Base-by-base conservation (phyloP, 2,329 filamentous ascomycete species). In the Dactylellina cionopaga region DNA sequence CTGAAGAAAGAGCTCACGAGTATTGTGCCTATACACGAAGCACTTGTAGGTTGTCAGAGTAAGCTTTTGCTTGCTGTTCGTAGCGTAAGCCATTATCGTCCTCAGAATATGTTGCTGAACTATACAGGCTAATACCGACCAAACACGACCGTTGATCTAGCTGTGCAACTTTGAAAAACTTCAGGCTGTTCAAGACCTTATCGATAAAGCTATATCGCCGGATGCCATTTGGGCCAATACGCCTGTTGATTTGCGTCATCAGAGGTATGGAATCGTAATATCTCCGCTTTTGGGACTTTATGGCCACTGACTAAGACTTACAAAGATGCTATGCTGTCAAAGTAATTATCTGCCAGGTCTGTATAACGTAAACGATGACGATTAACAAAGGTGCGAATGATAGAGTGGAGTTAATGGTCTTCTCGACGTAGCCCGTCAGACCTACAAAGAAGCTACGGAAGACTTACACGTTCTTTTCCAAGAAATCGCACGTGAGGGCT, bases 361-460 rank as follows among this genome's bases (percentile, higher is more conserved):
- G 13, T 9, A 35, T 35, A 6, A 13, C 6, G 31, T 35, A 29
- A 80, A 74, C 13, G 31, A 6, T 35, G 13, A 6, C 39, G 19
- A 19, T 75, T 75, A 47, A 10, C 35, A 29, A 6, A 15, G n/a
- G n/a, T n/a, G n/a, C 10, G 33, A 33, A 5, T 24, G 6, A 5
- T 75, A 91, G 85, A 88, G 92, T 46, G 91, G 92, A 0, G 88
- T 95, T 41, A 92, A 92, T 76, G 91, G 91, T 1, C 85, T 97
- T 64, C 86, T 98, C 2, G 94, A 97, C 80, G 90, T 97, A 35
- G 91, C 92, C 31, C 87, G 93, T 3, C 90, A 92, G 77, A 92
- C 92, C 0, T 97, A 95, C 81, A 96, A 95, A 76, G 94, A 98
- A 79, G 88, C 90, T 1, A 95, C 89, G 3, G 86, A 90, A 51